Evolutionary conservation across 1,284 basidiomycete genomes (phyloP).

Genomic region (Porodaedalea pini): DNA sequence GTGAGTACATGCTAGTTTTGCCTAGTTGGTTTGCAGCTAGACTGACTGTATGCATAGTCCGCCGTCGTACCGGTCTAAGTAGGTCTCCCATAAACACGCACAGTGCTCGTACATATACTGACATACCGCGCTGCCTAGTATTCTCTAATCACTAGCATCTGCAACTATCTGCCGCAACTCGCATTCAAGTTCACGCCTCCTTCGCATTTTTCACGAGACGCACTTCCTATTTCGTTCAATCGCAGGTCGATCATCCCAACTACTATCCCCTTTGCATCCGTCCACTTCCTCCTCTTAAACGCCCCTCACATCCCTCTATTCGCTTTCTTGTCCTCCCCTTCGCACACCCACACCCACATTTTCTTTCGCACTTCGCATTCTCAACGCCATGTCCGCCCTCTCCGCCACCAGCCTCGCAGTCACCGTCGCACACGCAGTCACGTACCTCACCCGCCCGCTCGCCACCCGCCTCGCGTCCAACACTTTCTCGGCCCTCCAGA

Average conservation of each 20-base stretch:
- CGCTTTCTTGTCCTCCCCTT: slow-evolving; percentile 27
- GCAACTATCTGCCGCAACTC: slow-evolving; percentile 17
- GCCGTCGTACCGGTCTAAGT: slow-evolving; percentile 3
- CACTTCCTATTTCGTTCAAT: slow-evolving; percentile 37
- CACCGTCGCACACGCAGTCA: slow-evolving; percentile 67
- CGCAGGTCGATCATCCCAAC: slow-evolving; percentile 61
- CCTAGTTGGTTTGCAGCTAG: background rate
- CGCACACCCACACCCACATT: slow-evolving; percentile 20
- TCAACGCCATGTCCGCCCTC: slow-evolving; percentile 30
- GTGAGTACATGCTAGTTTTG: slow-evolving; percentile 7
- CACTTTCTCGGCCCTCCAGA: slow-evolving; percentile 62
- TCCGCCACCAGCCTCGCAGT: slow-evolving; percentile 51
- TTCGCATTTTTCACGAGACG: background rate
- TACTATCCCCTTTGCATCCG: slow-evolving; percentile 26
- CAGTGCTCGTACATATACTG: background rate
- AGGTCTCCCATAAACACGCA: background rate
- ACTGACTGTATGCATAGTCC: slow-evolving; percentile 6
- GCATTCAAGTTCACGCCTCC: slow-evolving; percentile 17
- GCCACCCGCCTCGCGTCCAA: slow-evolving; percentile 39
- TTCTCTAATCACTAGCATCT: background rate
- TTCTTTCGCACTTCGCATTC: slow-evolving; percentile 1
- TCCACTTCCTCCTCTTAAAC: slow-evolving; percentile 6
- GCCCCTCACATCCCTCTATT: slow-evolving; percentile 3
- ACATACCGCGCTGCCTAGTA: background rate
- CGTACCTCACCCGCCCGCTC: slow-evolving; percentile 66